Base-by-base conservation (phyloP, 768 basidiomycete genomes). In the Phanerochaete sordida region DNA sequence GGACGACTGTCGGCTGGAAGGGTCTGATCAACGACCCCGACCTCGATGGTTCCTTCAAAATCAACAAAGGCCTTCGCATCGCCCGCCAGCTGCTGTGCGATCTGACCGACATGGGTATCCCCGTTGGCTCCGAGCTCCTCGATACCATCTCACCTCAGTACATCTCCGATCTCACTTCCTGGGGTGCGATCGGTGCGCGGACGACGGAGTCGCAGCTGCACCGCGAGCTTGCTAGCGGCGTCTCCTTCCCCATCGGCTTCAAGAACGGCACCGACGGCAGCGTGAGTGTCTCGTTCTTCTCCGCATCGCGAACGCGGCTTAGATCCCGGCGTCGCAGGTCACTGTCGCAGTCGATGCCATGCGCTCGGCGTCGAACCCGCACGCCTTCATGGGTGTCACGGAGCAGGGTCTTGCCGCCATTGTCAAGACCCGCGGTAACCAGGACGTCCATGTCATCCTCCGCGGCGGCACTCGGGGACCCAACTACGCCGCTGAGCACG, bases 261-360 rank as follows among this genome's bases (percentile, higher is more conserved):
- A 99, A 99, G 76, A 99, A 99, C 72, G 96, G 97, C 56, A 99
- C 97, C 2, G 96, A 98, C 73, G 97, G 97, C 57, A 87, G 86
- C 45, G 66, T 72, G 33, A 50, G 68, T 62, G 11, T 44, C 58
- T 61, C 31, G 62, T 39, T 62, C 8, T 31, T 21, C 31, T 45
- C 57, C 37, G 3, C 19, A 3, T 8, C 9, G 26, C 15, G n/a
- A 26, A 2, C 24, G 58, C 24, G 39, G 28, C 27, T 55, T 5
- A 37, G n/a, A 35, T 24, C 33, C 35, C 23, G 13, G 21, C 43
- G 2, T 45, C n/a, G 43, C 70, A 73, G 62, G 87, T 98, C 51
- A 76, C 83, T 0, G 93, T 98, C 35, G 96, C 96, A 2, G 90
- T 98, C 58, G 97, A 99, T 73, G 97, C 96, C 16, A 98, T 98